phyloP scores from a whole-genome alignment of 441 rosid species.

The Gossypium trilobum region DNA sequence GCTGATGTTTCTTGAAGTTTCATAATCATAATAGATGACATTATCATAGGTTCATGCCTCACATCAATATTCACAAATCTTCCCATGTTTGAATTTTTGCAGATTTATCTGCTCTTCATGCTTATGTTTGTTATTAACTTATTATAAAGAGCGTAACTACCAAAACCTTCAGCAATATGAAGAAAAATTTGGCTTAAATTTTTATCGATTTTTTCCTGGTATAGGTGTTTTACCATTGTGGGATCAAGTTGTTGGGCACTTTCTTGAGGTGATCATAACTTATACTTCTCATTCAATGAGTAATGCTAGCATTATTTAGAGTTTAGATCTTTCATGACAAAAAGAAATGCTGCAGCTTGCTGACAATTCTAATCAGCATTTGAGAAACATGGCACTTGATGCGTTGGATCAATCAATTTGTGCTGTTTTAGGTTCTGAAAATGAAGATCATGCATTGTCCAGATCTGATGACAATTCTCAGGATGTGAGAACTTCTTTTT shows the following conservation, averaged over 20 bases:
- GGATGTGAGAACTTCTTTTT: constrained; percentile 46
- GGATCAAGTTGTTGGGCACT: constrained; percentile 90
- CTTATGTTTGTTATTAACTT: neutral
- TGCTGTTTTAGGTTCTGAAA: constrained; percentile 86
- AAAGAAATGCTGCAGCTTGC: constrained; percentile 69
- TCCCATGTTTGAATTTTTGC: neutral
- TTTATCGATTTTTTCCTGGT: neutral
- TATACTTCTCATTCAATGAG: constrained; percentile 19
- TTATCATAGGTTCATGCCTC: neutral
- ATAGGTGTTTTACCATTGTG: constrained; percentile 91
- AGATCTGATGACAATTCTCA: constrained; percentile 31
- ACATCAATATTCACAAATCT: neutral
- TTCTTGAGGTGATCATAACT: constrained; percentile 60
- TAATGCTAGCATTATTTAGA: constrained; percentile 18
- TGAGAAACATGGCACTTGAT: constrained; percentile 83
- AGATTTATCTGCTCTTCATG: neutral
- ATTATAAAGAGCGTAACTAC: neutral
- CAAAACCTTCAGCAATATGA: neutral
- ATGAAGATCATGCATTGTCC: constrained; percentile 40
- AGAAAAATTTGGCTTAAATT: neutral
- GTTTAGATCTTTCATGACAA: constrained; percentile 27
- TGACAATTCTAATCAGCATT: constrained; percentile 65
- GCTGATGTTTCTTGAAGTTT: constrained; percentile 13
- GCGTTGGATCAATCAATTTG: constrained; percentile 89
- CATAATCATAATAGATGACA: neutral